Percentiles rank a stretch among this genome's conserved stretches.
Conservation (phyloP, 352 stramenopile genomes). For the Globisporangium lucens region DNA sequence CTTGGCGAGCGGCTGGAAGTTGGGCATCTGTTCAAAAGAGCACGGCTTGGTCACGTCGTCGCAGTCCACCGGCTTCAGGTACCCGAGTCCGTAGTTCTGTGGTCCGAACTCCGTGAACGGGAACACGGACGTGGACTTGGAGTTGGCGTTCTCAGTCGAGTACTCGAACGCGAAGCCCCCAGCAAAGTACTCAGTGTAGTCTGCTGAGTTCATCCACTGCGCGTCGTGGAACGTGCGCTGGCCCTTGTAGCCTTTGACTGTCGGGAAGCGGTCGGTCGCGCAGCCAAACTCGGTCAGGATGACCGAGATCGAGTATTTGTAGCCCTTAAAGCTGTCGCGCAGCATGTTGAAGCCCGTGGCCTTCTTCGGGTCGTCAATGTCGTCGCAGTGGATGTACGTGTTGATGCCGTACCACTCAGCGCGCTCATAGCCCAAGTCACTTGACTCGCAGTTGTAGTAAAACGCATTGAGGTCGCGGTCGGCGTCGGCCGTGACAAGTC, state of each 20-base stretch:
- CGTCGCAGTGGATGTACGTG: conserved; percentile 75
- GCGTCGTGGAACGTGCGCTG: conserved; percentile 79
- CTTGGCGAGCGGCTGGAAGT: conserved; percentile 54
- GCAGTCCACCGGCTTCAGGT: conserved; percentile 64
- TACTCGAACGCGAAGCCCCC: conserved; percentile 80
- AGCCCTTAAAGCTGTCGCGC: conserved; percentile 48
- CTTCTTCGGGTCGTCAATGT: conserved; percentile 36
- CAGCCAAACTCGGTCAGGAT: conserved; percentile 71
- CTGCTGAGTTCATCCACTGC: conserved; percentile 45
- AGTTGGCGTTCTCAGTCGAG: conserved; percentile 76
- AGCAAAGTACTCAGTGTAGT: conserved; percentile 56
- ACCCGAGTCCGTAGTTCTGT: conserved; percentile 80
- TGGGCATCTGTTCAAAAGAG: conserved; percentile 56
- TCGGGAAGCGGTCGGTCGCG: conserved; percentile 36
- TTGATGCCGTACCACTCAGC: conserved; percentile 88
- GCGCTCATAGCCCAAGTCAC: conserved; percentile 61
- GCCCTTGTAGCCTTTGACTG: conserved; percentile 55
- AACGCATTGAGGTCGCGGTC: conserved; percentile 55
- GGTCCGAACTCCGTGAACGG: conserved; percentile 62
- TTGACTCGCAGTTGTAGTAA: conserved; percentile 85
- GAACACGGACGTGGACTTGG: conserved; percentile 45
- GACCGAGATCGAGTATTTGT: conserved; percentile 55
- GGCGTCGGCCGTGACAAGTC: conserved; percentile 65
- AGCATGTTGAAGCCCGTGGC: conserved; percentile 60
- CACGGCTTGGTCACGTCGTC: conserved; percentile 45